Conservation (phyloP, 306 rosid species). For the Hylodesmum podocarpum region DNA sequence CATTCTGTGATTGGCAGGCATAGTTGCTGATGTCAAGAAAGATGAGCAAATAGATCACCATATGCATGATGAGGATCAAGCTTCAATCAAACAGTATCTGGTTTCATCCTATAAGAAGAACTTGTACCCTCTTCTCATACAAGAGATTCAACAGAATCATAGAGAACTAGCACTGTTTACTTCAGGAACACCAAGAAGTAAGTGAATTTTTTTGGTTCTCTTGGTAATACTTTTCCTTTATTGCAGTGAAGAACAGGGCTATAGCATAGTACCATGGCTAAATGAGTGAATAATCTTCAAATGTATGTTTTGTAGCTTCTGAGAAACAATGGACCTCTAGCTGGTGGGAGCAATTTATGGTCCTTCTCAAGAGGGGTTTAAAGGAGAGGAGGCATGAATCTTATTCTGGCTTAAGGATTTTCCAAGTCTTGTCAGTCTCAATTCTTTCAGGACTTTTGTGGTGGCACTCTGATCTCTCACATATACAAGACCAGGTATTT, state of each 20-base stretch:
- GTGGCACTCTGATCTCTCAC: slow-evolving; percentile 71
- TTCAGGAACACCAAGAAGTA: slow-evolving; percentile 44
- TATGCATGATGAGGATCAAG: slow-evolving; percentile 62
- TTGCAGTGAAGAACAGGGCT: neutral
- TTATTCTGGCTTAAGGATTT: slow-evolving; percentile 69
- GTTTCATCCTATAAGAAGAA: slow-evolving; percentile 58
- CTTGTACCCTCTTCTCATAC: slow-evolving; percentile 57
- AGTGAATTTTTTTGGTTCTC: neutral
- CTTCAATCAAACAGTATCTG: slow-evolving; percentile 57
- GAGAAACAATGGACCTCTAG: slow-evolving; percentile 61
- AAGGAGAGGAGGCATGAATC: slow-evolving; percentile 78
- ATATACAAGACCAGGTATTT: slow-evolving; percentile 69
- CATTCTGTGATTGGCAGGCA: slow-evolving; percentile 45
- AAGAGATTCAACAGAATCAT: slow-evolving; percentile 49
- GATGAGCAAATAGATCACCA: slow-evolving; percentile 53
- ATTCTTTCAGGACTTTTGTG: slow-evolving; percentile 73
- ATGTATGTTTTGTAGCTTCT: slow-evolving; percentile 32
- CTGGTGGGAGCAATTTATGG: slow-evolving; percentile 77
- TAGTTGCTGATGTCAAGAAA: slow-evolving; percentile 54
- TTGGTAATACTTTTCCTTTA: neutral
- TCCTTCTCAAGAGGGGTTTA: slow-evolving; percentile 68
- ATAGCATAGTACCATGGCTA: neutral
- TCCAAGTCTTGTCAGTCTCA: slow-evolving; percentile 76
- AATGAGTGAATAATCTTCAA: neutral
- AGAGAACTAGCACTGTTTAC: slow-evolving; percentile 21